These are phyloP conservation scores for Cladosporium cucumerinum DNA, from an alignment of 2,329 filamentous ascomycete genomes.

Conservation along the genomic window DNA sequence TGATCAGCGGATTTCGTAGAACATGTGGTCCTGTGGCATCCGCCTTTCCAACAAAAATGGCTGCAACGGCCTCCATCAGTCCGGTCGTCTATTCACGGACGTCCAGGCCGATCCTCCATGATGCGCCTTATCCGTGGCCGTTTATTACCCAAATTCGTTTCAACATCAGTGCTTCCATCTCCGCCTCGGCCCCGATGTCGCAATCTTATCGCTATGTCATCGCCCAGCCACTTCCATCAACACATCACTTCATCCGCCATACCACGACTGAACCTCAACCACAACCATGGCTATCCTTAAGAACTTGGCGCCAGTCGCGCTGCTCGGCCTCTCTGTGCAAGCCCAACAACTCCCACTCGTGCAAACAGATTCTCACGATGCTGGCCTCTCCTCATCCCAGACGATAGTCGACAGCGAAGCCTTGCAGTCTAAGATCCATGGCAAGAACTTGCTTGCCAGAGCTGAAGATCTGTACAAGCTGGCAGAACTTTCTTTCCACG, in stretches of 20 bases:
- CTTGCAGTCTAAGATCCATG: conserved; percentile 56
- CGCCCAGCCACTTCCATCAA: conserved; percentile 6
- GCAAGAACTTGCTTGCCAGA: conserved; percentile 55
- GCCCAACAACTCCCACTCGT: conserved; percentile 9
- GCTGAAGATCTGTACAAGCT: conserved; percentile 62
- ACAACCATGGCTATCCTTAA: neutral
- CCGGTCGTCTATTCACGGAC: neutral
- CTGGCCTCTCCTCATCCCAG: neutral
- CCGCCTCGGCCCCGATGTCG: neutral
- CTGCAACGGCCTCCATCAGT: neutral
- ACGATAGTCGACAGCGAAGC: conserved; percentile 36
- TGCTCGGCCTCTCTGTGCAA: conserved; percentile 6
- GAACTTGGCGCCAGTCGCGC: neutral
- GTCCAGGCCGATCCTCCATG: neutral
- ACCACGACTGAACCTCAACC: neutral
- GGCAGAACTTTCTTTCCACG: conserved; percentile 55
- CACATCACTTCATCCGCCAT: neutral
- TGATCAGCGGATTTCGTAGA: neutral
- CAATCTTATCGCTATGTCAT: conserved; percentile 7
- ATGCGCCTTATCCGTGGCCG: neutral
- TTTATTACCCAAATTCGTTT: neutral
- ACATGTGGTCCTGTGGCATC: neutral
- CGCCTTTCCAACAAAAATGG: neutral
- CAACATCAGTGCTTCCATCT: neutral
- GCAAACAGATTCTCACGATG: conserved; percentile 16